Evolutionary conservation across 2,329 filamentous ascomycete species (phyloP).

Genomic region (Hypoxylon sp.): DNA sequence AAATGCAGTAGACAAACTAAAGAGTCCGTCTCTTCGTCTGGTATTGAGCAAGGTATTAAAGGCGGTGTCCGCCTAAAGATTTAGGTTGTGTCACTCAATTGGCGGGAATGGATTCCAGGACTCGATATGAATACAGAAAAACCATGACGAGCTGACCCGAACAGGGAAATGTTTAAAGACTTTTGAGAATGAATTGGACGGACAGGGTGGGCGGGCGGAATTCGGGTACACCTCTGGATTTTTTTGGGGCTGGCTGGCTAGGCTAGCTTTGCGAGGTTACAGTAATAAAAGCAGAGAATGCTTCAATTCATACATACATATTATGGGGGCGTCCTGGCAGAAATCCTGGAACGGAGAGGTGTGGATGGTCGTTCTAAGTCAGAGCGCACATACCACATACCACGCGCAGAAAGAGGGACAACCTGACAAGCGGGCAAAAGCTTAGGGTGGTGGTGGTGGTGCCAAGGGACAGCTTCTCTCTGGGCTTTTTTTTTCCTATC

Average conservation of each 20-base stretch:
- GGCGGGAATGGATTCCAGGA: conserved; percentile 40
- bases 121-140: conserved; percentile 46
- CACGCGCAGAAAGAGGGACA: conserved; percentile 23
- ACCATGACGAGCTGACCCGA: conserved; percentile 46
- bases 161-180: conserved; percentile 44
- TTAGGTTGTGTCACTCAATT: conserved; percentile 47
- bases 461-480: conserved; percentile 26
- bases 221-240: conserved; percentile 36
- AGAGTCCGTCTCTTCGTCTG: conserved; percentile 16
- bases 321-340: conserved; percentile 38
- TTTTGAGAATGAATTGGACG: conserved; percentile 44
- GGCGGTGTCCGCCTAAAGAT: conserved; percentile 37
- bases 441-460: conserved; percentile 13
- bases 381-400: conserved; percentile 27
- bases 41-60: conserved; percentile 23
- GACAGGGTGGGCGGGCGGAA: conserved; percentile 42
- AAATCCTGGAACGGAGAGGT: conserved; percentile 39
- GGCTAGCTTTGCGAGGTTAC: conserved; percentile 45
- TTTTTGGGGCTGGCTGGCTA: conserved; percentile 45
- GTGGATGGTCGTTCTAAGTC: conserved; percentile 30
- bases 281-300: conserved; percentile 43
- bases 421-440: conserved; percentile 26
- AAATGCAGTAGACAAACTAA: conserved; percentile 32
- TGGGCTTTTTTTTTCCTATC: not conserved
- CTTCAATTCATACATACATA: conserved; percentile 41